Evolutionary conservation across 352 stramenopile genomes (phyloP), one percentile per base, ranked within the genome.

Genomic region (Plasmopara viticola): DNA sequence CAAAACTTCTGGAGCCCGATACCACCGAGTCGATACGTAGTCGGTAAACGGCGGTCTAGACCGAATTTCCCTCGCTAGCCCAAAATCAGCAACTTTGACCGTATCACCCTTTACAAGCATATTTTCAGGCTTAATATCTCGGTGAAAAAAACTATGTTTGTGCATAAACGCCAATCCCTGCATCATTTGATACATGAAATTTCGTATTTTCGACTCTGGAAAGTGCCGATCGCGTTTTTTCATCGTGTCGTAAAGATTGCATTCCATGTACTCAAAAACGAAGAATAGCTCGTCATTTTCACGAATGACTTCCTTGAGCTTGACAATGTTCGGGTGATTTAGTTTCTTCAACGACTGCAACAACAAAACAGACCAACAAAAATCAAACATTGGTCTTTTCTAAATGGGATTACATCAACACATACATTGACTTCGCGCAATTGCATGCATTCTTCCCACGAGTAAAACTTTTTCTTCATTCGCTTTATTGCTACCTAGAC

Each of bases 231-330:
- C 74, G 37, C 90, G 64, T 40, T 96, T 89, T 70, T 97, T 96
- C 75, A 98, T 98, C n/a, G 84, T 87, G 56, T 98, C 90, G 74
- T 98, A 98, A 39, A 99, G 67, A 56, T 97, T 98, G 58, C 86
- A 87, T 64, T 98, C 92, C 96, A 99, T 99, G 74, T 96, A 98
- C 74, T 99, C 96, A 62, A 99, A 99, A 0, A 99, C 95, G 66
- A 99, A 99, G 63, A 91, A 98, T 6, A 99, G 76, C 70, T 95
- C 84, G 68, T 97, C 86, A 54, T 97, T 97, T 67, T 99, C 96
- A 15, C 94, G 81, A 44, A 99, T 98, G 44, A 99, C 95, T 58
- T 99, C 96, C 58, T 98, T 97, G 25, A 99, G 81, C 67, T 98
- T 96, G 59, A 99, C 93, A 45, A 99, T 99, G 74, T 98, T 98